Base-by-base conservation (phyloP, 2,329 filamentous ascomycete genomes). In the Teratosphaeriaceae sp. region DNA sequence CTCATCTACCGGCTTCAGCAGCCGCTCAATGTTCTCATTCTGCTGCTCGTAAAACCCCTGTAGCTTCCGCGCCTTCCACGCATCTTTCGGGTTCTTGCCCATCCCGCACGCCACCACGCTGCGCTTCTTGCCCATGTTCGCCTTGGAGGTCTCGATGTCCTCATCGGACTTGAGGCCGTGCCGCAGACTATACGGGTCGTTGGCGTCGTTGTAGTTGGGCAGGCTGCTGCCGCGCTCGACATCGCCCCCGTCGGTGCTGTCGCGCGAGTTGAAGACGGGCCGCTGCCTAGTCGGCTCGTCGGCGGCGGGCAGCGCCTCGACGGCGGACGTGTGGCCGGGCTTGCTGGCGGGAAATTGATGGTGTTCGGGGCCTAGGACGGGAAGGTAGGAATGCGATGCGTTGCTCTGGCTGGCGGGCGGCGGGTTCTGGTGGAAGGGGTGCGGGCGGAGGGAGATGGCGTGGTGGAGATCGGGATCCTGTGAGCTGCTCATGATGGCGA, bases 1-100 rank as follows among this genome's bases (percentile, higher is more conserved):
- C 60, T 96, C 88, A 59, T 95, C 88, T 2, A 97, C 90, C 2
- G 85, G 83, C 69, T 95, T 96, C 52, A 97, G 74, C 67, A 96
- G 77, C 9, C 87, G 80, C 69, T 95, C 80, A 53, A 98, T 98
- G 56, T 87, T 89, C 63, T 89, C 86, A 62, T 98, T 98, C 62
- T 98, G 90, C 22, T 75, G 75, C 62, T 87, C 78, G 72, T 97
- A 97, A 69, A 96, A 97, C 39, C 79, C 77, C 57, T 85, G 76
- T 13, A 97, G 63, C 57, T 78, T 81, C 51, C 70, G 73, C 12
- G 75, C 64, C 51, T 66, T 58, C 50, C 64, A 48, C n/a, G 62
- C 64, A 23, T 61, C 66, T 44, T 66, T 67, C 57, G 9, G 71
- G 66, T 2, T 65, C 64, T 64, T 65, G 58, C 58, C 72, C 30